These are phyloP conservation scores for Floccularia luteovirens DNA, from an alignment of 768 basidiomycete genomes.

Conservation along the genomic window DNA sequence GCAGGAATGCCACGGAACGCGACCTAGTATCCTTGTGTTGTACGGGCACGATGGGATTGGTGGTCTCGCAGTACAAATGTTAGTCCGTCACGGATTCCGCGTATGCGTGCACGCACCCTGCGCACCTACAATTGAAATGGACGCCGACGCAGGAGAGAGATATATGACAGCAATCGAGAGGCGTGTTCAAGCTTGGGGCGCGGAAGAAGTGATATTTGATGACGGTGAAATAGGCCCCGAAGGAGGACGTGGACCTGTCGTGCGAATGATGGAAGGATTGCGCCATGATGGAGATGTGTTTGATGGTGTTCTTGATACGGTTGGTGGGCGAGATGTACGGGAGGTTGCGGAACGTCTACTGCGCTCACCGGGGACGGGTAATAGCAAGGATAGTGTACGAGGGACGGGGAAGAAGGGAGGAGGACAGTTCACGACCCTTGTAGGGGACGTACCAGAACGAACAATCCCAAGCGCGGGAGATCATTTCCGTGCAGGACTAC, in stretches of 20 bases:
- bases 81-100: constrained; percentile 59
- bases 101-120: constrained; percentile 63
- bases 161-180: constrained; percentile 42
- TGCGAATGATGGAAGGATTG: constrained; percentile 44
- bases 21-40: constrained; percentile 48
- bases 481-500: constrained; percentile 65
- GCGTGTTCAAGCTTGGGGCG: constrained; percentile 61
- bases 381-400: constrained; percentile 3
- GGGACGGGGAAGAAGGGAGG: constrained; percentile 15
- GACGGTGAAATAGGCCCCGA: constrained; percentile 31
- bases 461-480: constrained; percentile 65
- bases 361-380: constrained; percentile 19
- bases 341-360: constrained; percentile 64
- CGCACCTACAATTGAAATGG: constrained; percentile 10
- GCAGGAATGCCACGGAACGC: constrained; percentile 10
- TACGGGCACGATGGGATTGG: constrained; percentile 71
- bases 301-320: constrained; percentile 77
- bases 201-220: constrained; percentile 71
- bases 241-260: constrained; percentile 37
- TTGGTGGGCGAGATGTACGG: constrained; percentile 77
- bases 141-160: constrained; percentile 10
- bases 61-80: constrained; percentile 72
- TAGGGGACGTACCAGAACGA: constrained; percentile 62
- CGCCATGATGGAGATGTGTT: constrained; percentile 51
- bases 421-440: constrained; percentile 72